Evolutionary conservation across 805 yeast genomes (phyloP).

Genomic region (Komagataella pastoris): DNA sequence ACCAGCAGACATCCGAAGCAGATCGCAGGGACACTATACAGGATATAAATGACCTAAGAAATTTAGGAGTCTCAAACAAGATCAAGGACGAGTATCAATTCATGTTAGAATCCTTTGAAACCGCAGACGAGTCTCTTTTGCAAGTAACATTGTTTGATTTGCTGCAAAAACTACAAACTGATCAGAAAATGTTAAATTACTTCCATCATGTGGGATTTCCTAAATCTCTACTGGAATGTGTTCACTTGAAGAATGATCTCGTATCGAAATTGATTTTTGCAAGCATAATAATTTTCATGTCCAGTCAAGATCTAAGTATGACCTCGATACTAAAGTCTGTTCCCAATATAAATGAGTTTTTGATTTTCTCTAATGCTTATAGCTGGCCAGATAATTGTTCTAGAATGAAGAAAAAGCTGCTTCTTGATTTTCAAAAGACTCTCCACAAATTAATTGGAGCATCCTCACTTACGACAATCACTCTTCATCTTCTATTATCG

Average conservation of each 20-base stretch:
- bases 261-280: neutral
- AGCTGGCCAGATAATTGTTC: neutral
- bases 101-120: neutral
- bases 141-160: neutral
- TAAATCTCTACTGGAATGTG: neutral
- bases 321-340: neutral
- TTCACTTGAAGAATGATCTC: neutral
- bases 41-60: slow-evolving; percentile 7
- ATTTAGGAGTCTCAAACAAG: slow-evolving; percentile 2
- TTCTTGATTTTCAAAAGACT: neutral
- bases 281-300: neutral
- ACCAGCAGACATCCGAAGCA: slow-evolving; percentile 1
- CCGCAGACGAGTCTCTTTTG: neutral
- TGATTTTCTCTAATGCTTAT: neutral
- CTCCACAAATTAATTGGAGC: neutral
- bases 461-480: neutral
- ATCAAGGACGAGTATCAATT: slow-evolving; percentile 1
- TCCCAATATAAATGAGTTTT: neutral
- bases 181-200: neutral
- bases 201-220: neutral
- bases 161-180: neutral
- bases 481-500: neutral
- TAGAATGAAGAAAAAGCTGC: too few relatives aligned
- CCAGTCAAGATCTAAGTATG: neutral
- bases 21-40: slow-evolving; percentile 1